Base-by-base conservation (phyloP, 2,329 filamentous ascomycete species). In the Ophiognomonia clavigignenti-juglandacearum region DNA sequence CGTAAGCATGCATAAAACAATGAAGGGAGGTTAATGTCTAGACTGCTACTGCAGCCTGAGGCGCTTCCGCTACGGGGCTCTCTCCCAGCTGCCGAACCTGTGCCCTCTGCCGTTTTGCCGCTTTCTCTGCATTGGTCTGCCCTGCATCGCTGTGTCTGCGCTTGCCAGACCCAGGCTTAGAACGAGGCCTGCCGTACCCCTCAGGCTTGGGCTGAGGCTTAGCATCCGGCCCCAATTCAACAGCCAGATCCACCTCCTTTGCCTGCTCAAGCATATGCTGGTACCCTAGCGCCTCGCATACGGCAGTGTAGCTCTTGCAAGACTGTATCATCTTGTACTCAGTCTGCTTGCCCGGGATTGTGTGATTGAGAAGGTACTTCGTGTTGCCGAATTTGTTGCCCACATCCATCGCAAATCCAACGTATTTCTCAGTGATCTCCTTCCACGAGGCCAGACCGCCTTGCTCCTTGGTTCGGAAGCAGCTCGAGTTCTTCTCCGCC, bases 381-480 rank as follows among this genome's bases (percentile, higher is more conserved):
- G 91, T 96, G 69, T 98, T 98, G 37, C 86, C 85, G 64, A 85
- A 93, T 53, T 83, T 82, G 64, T 98, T 97, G 61, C 92, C 83
- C 11, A 89, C 81, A 47, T 86, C 81, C 57, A 98, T 73, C 24
- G 83, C 77, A 26, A 77, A 77, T 52, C 78, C 77, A 54, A 97
- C 62, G 62, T 96, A 97, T 53, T 83, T 76, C 53, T 80, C 76
- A 3, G 87, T 86, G 1, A 95, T 83, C 41, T 92, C 83, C 50
- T 75, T 70, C 92, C 92, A 97, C 1, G 77, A 72, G 1, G 80
- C 76, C 27, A 83, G 61, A 1, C 88, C 89, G 10, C 89, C 90
- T 34, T 88, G 78, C 1, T 74, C 77, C 31, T 77, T 68, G 1
- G 76, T 64, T 32, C 86, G 78, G 72, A 98, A 98, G 59, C 87